Conservation (phyloP, 306 rosid species). For the Arachis stenosperma region DNA sequence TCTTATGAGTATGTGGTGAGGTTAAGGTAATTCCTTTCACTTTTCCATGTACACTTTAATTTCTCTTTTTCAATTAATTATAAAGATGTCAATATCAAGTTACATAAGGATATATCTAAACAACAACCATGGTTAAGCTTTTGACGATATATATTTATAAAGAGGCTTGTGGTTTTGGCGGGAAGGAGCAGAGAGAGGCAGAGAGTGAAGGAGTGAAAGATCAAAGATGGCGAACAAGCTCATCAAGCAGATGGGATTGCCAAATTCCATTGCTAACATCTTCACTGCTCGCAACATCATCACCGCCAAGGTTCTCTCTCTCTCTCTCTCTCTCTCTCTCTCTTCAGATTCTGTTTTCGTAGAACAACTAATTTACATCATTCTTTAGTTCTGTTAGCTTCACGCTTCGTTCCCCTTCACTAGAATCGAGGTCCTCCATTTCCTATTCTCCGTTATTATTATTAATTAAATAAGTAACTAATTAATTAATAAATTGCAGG, state of each 20-base stretch:
- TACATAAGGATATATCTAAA: not conserved
- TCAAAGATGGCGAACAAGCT: slow-evolving; percentile 71
- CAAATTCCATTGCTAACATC: slow-evolving; percentile 66
- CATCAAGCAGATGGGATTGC: slow-evolving; percentile 74
- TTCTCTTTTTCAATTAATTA: not conserved
- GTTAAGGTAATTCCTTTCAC: not conserved
- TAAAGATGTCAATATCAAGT: too few relatives aligned
- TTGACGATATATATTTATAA: too few relatives aligned
- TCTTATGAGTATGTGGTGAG: too few relatives aligned
- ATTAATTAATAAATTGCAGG: slow-evolving; percentile 49
- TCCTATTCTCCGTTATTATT: not conserved
- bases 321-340: not conserved
- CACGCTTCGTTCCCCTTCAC: not conserved
- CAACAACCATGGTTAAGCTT: too few relatives aligned
- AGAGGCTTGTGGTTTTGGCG: slow-evolving; percentile 39
- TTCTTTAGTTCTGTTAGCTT: not conserved
- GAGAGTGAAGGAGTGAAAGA: not conserved
- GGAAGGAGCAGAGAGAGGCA: slow-evolving; percentile 27
- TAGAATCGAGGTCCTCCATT: not conserved
- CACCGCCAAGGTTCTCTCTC: slow-evolving; percentile 68
- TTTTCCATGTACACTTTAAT: not conserved
- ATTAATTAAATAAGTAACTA: not conserved
- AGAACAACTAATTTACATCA: not conserved
- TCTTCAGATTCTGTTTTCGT: not conserved
- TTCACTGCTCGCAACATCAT: slow-evolving; percentile 81